A percentile compares a stretch with the other conserved stretches of the same genome.
Conservation (phyloP, 2,329 filamentous ascomycete genomes). For the Pestalotiopsis sp. region DNA sequence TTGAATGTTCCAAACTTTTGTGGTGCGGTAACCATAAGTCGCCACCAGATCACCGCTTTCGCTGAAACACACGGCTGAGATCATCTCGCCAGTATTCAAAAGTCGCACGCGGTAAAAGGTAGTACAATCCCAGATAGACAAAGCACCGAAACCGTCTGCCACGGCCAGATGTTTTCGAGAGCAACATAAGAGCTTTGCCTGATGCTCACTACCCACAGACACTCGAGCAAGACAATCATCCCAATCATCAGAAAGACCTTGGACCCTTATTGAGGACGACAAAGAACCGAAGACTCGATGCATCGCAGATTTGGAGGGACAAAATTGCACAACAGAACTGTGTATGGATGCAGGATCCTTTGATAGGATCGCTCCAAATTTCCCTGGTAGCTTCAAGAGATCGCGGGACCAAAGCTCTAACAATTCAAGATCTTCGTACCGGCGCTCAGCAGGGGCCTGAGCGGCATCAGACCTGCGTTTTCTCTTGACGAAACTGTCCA, state of each 20-base stretch:
- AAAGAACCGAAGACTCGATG: conserved; percentile 6
- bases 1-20: conserved; percentile 16
- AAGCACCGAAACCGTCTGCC: not conserved
- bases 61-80: conserved; percentile 11
- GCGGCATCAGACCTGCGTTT: not conserved
- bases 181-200: conserved; percentile 13
- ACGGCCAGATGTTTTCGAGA: conserved; percentile 16
- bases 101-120: not conserved
- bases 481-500: conserved; percentile 6
- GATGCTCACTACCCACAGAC: conserved; percentile 12
- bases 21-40: conserved; percentile 16
- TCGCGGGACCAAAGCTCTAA: conserved; percentile 18
- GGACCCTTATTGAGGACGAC: not conserved
- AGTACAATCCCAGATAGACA: conserved; percentile 13
- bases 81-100: not conserved
- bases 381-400: conserved; percentile 17
- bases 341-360: conserved; percentile 10
- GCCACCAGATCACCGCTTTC: conserved; percentile 15
- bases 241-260: conserved; percentile 15
- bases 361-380: conserved; percentile 14
- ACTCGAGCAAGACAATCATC: conserved; percentile 17
- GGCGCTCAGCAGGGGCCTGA: not conserved
- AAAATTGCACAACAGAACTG: conserved; percentile 12
- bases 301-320: not conserved
- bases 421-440: conserved; percentile 14